Base-by-base conservation (phyloP, 2,329 filamentous ascomycete genomes). In the Paecilomyces variotii region DNA sequence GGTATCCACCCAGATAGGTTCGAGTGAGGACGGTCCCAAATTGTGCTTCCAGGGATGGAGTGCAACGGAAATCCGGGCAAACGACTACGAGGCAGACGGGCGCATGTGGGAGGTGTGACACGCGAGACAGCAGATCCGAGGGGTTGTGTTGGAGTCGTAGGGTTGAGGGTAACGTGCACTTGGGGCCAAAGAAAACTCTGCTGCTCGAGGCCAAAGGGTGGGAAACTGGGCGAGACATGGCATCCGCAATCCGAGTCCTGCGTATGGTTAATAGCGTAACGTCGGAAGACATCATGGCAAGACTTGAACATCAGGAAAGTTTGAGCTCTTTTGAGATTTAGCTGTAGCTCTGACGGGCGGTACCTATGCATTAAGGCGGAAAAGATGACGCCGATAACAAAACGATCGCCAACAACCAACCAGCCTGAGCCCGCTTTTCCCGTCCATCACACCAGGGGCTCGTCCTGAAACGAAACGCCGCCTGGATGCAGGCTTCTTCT, bases 401-500 rank as follows among this genome's bases (percentile, higher is more conserved):
- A 35, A 34, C 54, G 28, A 35, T 55, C 54, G 50, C 50, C 50
- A 52, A 55, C 32, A 30, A 55, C 28, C 39, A 55, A 35, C 32
- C 54, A 24, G 28, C 54, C 32, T 9, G 39, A 35, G 14, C 25
- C 30, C 50, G 25, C 24, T 28, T 52, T 52, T 52, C 50, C 50
- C 50, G 27, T 52, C 50, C 50, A 52, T 28, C 50, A 28, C 27
- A 45, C 50, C 50, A 28, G n/a, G 50, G 50, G 24, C 50, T 28
- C 50, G 24, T 52, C 50, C 50, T 52, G 50, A 28, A 26, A 52
- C 24, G 27, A 52, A 52, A 26, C 11, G 50, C 50, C 24, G 55
- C 34, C 35, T 54, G 35, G 54, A 84, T 88, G 87, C 84, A 85
- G 86, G 85, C 88, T 75, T 71, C 73, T 84, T 84, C 86, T 88